Base-by-base conservation (phyloP, 495 filamentous ascomycete species). In the Bryoglossum gracile region DNA sequence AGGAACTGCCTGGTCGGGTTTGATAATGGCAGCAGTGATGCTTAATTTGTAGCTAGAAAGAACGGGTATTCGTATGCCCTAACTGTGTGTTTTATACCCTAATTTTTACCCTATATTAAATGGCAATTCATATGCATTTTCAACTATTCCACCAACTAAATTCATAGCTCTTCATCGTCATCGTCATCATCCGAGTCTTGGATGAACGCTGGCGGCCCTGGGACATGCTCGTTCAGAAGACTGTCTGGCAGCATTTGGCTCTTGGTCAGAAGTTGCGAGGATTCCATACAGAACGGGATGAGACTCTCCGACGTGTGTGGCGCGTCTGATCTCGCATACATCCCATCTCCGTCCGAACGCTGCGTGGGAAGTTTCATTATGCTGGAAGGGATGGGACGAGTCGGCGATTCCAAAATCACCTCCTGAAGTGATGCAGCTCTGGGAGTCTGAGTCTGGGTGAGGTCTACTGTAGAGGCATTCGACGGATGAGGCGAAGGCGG, bases 241-340 rank as follows among this genome's bases (percentile, higher is more conserved):
- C 75, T 80, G 33, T 77, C 74, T 24, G 70, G 71, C 45, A 76
- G 62, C 58, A 78, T 60, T 59, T 78, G 69, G 40, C 70, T 76
- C 35, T 61, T 62, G 3, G 66, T 70, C 48, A 64, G 49, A 3
- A 65, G 62, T 54, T 73, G 70, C 16, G 69, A 70, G 17, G 67
- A 71, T n/a, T 51, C 43, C 10, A 67, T 43, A 11, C 62, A 65
- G 14, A 46, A 57, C 8, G 57, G 57, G 13, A 56, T 17, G 1
- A 43, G 17, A 0, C 36, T 35, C 2, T 52, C 49, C 8, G 23
- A 23, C 3, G 6, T 46, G 4, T 40, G 41, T 3, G 4, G 24
- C 36, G n/a, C n/a, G n/a, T n/a, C n/a, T n/a, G n/a, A n/a, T n/a
- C n/a, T n/a, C n/a, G n/a, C n/a, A n/a, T n/a, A n/a, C n/a, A n/a